Conservation (phyloP, 495 filamentous ascomycete genomes). For the Filosporella fistucella region DNA sequence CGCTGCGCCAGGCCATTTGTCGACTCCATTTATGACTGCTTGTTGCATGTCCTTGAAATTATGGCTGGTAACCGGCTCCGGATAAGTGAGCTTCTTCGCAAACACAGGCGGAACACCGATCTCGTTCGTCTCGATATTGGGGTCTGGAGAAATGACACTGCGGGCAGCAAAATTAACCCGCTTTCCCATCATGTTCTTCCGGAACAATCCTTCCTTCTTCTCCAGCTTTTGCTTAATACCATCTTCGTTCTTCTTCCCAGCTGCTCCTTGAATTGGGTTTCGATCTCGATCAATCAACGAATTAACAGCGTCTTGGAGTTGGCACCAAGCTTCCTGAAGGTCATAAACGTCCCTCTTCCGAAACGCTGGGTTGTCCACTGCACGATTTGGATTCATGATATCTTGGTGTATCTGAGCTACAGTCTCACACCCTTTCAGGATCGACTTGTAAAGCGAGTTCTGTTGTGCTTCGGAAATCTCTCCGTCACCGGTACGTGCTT, state of each 20-base stretch:
- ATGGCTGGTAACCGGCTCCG: slow-evolving; percentile 93
- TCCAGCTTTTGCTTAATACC: slow-evolving; percentile 98
- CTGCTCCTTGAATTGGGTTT: slow-evolving; percentile 71
- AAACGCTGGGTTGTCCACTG: slow-evolving; percentile 13
- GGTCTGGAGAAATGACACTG: slow-evolving; percentile 97
- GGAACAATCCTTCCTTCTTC: slow-evolving; percentile 97
- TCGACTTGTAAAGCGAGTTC: slow-evolving; percentile 77
- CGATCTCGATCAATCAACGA: slow-evolving; percentile 82
- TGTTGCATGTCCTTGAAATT: slow-evolving; percentile 94
- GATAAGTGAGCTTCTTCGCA: slow-evolving; percentile 92
- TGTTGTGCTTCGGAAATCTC: slow-evolving; percentile 79
- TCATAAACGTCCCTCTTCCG: slow-evolving; percentile 52
- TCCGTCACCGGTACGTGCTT: slow-evolving; percentile 70
- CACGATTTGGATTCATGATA: slow-evolving; percentile 43
- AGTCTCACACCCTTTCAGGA: slow-evolving; percentile 63
- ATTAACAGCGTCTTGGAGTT: slow-evolving; percentile 87
- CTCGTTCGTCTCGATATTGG: slow-evolving; percentile 97
- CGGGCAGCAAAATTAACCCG: slow-evolving; percentile 98
- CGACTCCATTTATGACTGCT: slow-evolving; percentile 90
- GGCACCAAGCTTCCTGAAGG: slow-evolving; percentile 67
- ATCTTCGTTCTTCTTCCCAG: slow-evolving; percentile 64
- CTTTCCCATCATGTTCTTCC: slow-evolving; percentile 99
- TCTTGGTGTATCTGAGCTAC: slow-evolving; percentile 75
- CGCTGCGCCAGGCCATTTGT: slow-evolving; percentile 90
- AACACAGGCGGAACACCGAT: slow-evolving; percentile 98